These are phyloP conservation scores for Hypholoma sublateritium DNA, from an alignment of 768 basidiomycete genomes.

Conservation along the genomic window DNA sequence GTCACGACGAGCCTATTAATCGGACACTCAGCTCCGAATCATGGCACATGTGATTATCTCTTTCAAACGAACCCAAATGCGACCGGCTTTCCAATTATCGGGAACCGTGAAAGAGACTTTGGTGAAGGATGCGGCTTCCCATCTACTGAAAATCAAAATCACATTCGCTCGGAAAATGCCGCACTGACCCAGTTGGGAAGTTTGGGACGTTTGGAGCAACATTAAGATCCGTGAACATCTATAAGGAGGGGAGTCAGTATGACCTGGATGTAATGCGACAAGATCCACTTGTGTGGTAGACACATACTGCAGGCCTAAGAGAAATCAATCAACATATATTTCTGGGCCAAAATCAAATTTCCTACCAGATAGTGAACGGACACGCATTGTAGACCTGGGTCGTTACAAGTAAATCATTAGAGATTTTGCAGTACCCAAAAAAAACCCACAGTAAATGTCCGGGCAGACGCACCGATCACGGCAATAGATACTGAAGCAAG, in stretches of 20 bases:
- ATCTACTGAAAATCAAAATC: slow-evolving; percentile 24
- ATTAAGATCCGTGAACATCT: slow-evolving; percentile 63
- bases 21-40: background rate
- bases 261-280: no score
- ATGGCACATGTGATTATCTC: no score
- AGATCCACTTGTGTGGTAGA: background rate
- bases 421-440: background rate
- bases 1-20: slow-evolving; percentile 54
- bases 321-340: background rate
- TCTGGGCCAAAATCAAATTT: background rate
- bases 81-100: slow-evolving; percentile 62
- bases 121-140: slow-evolving; percentile 38
- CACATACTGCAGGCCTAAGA: slow-evolving; percentile 37
- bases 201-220: slow-evolving; percentile 46
- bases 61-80: slow-evolving; percentile 43
- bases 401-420: background rate
- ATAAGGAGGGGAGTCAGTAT: background rate
- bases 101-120: slow-evolving; percentile 53
- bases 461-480: slow-evolving; percentile 37
- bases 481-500: slow-evolving; percentile 22
- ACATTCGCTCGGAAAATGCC: background rate
- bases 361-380: slow-evolving; percentile 68
- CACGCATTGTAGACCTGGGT: slow-evolving; percentile 55
- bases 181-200: slow-evolving; percentile 43
- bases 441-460: slow-evolving; percentile 51